phyloP scores from a whole-genome alignment of 176 grass and related monocot genomes.

The Triticum turgidum region DNA sequence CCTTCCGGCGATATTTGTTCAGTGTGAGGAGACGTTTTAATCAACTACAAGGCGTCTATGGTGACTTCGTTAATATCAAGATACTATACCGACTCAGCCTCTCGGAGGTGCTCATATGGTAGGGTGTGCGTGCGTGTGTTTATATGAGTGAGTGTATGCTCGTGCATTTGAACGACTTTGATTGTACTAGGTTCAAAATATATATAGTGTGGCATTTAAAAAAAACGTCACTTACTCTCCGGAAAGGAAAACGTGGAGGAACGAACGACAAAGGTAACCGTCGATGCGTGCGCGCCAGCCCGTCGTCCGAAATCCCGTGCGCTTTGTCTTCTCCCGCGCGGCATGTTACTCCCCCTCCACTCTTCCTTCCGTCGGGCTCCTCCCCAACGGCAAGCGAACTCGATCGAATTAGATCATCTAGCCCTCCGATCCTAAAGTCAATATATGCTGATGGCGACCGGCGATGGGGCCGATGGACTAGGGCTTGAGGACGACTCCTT shows the following conservation, averaged over 20 bases:
- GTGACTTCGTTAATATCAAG: no score
- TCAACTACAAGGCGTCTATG: no score
- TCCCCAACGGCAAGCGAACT: neutral
- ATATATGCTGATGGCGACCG: constrained; percentile 12
- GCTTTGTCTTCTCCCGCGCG: neutral
- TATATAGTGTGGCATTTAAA: no score
- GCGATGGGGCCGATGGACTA: neutral
- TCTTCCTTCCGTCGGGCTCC: neutral
- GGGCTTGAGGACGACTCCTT: neutral
- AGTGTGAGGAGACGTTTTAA: no score
- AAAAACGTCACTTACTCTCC: neutral
- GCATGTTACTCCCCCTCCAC: neutral
- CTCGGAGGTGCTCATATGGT: no score
- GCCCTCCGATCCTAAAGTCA: neutral
- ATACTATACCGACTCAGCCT: no score
- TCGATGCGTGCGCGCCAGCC: neutral
- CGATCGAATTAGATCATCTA: neutral
- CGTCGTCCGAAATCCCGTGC: neutral
- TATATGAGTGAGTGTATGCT: no score
- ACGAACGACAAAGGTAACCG: neutral
- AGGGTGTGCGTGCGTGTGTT: no score
- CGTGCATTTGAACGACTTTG: no score
- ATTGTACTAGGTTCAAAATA: no score
- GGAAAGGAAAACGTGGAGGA: neutral
- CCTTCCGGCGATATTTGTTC: no score